Base-by-base conservation (phyloP, 441 rosid species). In the Bruguiera hainesii region DNA sequence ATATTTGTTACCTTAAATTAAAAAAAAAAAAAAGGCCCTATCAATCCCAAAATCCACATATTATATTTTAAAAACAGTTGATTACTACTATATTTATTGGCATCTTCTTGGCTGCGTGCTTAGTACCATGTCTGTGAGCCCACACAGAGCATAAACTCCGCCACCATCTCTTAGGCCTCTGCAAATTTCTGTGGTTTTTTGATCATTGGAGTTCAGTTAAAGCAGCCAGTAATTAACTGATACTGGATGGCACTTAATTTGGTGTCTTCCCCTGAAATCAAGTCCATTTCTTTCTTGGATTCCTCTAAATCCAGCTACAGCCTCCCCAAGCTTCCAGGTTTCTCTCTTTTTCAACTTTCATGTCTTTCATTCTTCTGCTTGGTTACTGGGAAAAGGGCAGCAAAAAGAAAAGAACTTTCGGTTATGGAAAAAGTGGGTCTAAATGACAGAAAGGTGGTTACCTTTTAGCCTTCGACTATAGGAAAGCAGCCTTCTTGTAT, bases 241-340 rank as follows among this genome's bases (percentile, higher is more conserved):
- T 42, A 42, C 18, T 13, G 15, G 56, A 88, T 89, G 98, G 86
- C 91, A 31, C 80, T 92, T 42, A 92, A 85, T 79, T 70, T 87
- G 70, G 68, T 81, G 26, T 75, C 87, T 42, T 81, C 90, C 4
- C 73, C 85, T 64, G 95, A 88, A 60, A 75, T 86, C 68, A 84
- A 80, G 73, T 69, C 84, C 64, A 30, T 81, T 26, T 84, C 90
- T 72, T 86, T 87, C 89, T 70, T 87, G 78, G 85, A 83, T 71
- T 73, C 87, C 35, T 60, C 84, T 42, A 81, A 72, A 68, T 78
- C 87, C 75, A 80, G 19, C 53, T 67, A 35, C 55, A 74, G 18
- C 53, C 65, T 79, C 39, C 78, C 81, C 65, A 85, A 82, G 80
- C 56, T 77, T 66, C 72, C 91, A 82, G 96, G 96, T 88, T 59